These are phyloP conservation scores for Chenopodium quinoa DNA, from an alignment of 148 eudicot genomes.

Conservation along the genomic window DNA sequence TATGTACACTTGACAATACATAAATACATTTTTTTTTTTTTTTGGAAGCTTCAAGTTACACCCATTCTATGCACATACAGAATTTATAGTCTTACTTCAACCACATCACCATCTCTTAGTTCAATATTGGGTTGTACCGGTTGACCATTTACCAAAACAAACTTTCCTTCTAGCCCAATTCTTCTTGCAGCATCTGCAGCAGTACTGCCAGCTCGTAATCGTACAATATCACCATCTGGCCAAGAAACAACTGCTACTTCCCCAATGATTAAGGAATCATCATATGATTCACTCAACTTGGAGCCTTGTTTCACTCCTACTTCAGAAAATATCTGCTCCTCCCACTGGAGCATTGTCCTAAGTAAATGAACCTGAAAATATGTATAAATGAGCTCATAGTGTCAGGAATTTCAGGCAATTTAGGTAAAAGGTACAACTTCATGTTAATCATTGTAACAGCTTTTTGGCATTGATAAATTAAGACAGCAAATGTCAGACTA, in stretches of 20 bases:
- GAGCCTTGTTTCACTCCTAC: constrained; percentile 42
- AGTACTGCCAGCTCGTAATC: constrained; percentile 77
- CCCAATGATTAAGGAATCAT: constrained; percentile 37
- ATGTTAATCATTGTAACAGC: neutral
- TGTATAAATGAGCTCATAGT: neutral
- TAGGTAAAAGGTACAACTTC: neutral
- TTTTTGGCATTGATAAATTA: neutral
- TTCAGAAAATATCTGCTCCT: constrained; percentile 73
- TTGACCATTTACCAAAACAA: constrained; percentile 79
- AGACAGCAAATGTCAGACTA: neutral
- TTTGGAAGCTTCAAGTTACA: neutral
- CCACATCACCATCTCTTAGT: constrained; percentile 86
- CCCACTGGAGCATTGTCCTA: constrained; percentile 98
- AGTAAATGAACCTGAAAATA: constrained; percentile 58
- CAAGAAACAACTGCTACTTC: constrained; percentile 83
- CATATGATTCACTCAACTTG: constrained; percentile 12
- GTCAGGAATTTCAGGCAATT: too few relatives aligned
- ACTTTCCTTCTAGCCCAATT: constrained; percentile 61
- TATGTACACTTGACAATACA: neutral
- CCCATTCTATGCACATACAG: neutral
- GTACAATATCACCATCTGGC: constrained; percentile 81
- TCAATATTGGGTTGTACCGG: constrained; percentile 65
- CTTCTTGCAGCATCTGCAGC: constrained; percentile 92
- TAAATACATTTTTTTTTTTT: neutral
- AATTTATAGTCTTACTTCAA: constrained; percentile 63